A percentile compares a stretch with the other conserved stretches of the same genome.
Evolutionary conservation across 2,329 filamentous ascomycete species (phyloP).

Genomic region (Purpureocillium lavendulum): DNA sequence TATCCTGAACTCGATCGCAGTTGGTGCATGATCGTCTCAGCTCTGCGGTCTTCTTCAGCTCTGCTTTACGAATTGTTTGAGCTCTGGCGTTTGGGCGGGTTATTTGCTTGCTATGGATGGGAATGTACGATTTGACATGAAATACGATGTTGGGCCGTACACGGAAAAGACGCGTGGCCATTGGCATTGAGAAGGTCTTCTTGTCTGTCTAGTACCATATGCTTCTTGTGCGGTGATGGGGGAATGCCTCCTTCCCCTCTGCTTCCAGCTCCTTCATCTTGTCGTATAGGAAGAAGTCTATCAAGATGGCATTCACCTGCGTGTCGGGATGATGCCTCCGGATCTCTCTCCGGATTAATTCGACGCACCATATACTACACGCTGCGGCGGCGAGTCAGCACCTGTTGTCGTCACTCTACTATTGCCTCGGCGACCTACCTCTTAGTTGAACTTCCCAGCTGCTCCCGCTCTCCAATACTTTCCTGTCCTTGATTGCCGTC

Average conservation of each 20-base stretch:
- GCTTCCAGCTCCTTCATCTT: slow-evolving; percentile 79
- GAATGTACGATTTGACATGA: too few species aligned
- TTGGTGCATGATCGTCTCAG: slow-evolving; percentile 21
- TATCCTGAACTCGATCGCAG: slow-evolving; percentile 42
- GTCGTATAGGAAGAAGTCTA: slow-evolving; percentile 97
- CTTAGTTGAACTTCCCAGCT: slow-evolving; percentile 81
- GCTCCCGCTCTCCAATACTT: slow-evolving; percentile 61
- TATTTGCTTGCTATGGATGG: too few species aligned
- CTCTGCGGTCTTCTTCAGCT: neutral
- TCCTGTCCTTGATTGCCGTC: slow-evolving; percentile 55
- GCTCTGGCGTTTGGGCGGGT: neutral
- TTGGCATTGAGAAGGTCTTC: too few species aligned
- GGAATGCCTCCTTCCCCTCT: slow-evolving; percentile 45
- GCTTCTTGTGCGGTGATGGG: slow-evolving; percentile 83
- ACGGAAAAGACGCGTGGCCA: too few species aligned
- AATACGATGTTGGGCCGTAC: too few species aligned
- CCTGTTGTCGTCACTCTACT: neutral
- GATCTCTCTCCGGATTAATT: slow-evolving; percentile 80
- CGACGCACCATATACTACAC: slow-evolving; percentile 94
- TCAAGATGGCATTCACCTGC: slow-evolving; percentile 76
- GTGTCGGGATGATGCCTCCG: slow-evolving; percentile 61
- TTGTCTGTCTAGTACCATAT: slow-evolving; percentile 77
- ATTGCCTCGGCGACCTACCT: slow-evolving; percentile 41
- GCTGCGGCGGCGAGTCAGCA: slow-evolving; percentile 33
- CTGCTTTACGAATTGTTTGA: neutral